Base-by-base conservation (phyloP, 345 rosid genomes). In the Crucihimalaya himalaica region DNA sequence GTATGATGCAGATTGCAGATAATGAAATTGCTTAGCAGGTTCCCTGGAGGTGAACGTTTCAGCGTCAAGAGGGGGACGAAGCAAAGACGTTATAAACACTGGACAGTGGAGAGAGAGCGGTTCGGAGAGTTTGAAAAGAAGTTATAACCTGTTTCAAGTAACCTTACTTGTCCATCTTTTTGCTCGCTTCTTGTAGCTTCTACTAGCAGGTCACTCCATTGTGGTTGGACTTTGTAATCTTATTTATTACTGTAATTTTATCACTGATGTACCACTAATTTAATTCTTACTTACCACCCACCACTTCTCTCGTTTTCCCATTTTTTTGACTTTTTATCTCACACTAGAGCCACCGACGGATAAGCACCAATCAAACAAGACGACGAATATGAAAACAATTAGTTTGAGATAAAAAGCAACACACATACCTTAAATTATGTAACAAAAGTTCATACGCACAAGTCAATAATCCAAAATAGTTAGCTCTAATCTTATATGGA, bases 21-120 rank as follows among this genome's bases (percentile, higher is more conserved):
- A 70, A 31, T 58, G 47, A 46, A 59, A 59, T 6, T 28, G 27
- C 23, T 39, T 51, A 9, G 53, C 58, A 93, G 98, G 97, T 78
- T 85, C 97, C 9, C 65, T 15, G 71, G 82, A 90, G 0, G 97
- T 91, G 58, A 91, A 89, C 45, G 98, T 93, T 6, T 85, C 98
- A 2, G 87, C 96, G 3, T 64, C 84, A 58, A 64, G 80, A 65
- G 72, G 76, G 2, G 80, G 72, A 48, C 27, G 67, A 77, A 71
- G 80, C 72, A 63, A 46, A 47, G 76, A 70, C 53, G 42, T 71
- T 15, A 56, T 77, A 48, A 77, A 32, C 62, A 64, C 76, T 16
- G 71, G 76, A 32, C 67, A 64, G 13, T 77, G 80, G 80, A 39
- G 76, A 64, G 80, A 71, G 8, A 77, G 18, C 16, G 62, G 72